Evolutionary conservation across 139 green algal species (phyloP).

Genomic region (Volvox africanus): DNA sequence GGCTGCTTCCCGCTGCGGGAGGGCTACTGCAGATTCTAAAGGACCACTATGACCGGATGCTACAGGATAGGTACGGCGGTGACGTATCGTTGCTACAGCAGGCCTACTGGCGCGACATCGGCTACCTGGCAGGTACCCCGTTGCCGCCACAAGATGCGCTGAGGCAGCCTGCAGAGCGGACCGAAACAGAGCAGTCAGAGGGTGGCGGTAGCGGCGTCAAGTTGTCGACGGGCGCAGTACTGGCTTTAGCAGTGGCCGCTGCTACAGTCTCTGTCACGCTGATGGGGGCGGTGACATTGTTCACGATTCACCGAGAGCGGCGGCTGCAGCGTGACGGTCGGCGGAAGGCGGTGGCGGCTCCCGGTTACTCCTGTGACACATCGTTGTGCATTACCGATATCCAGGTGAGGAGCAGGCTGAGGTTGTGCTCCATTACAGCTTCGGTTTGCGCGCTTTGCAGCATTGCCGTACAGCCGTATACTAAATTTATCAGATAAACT

Average conservation of each 20-base stretch:
- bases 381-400: slow-evolving; percentile 36
- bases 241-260: background rate
- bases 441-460: no score
- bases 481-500: no score
- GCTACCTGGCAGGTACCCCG: background rate
- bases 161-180: no score
- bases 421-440: no score
- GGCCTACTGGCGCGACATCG: slow-evolving; percentile 25
- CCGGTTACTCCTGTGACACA: background rate
- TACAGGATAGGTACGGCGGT: background rate
- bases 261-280: background rate
- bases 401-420: background rate
- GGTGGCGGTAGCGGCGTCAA: background rate
- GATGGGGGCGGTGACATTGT: background rate
- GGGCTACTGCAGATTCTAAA: background rate
- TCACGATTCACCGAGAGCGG: background rate
- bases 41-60: background rate
- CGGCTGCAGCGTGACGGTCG: background rate
- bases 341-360: background rate
- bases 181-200: no score
- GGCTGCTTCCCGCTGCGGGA: background rate
- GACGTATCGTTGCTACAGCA: background rate
- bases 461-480: no score
- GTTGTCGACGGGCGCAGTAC: background rate
- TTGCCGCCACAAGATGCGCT: no score